Evolutionary conservation across 139 green algal genomes (phyloP).

Genomic region (Coelastrella sp.): DNA sequence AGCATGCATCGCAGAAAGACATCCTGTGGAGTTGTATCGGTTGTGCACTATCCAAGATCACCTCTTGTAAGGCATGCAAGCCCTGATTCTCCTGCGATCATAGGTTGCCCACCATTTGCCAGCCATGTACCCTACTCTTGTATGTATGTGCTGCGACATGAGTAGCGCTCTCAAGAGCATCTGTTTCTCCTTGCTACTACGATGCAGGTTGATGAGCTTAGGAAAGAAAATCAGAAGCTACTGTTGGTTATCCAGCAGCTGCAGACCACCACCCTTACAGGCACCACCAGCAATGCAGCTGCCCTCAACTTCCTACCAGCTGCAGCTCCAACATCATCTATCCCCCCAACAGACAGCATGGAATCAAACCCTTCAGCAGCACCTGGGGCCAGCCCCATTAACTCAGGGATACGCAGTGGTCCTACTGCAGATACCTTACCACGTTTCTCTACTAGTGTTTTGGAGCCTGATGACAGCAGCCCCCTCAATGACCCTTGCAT

Average conservation of each 20-base stretch:
- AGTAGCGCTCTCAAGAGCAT: no score
- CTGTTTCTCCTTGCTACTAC: background rate
- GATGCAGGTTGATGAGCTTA: constrained; percentile 20
- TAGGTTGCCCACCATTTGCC: no score
- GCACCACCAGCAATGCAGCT: background rate
- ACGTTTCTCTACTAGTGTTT: background rate
- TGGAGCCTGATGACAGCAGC: background rate
- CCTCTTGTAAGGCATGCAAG: no score
- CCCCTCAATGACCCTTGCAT: background rate
- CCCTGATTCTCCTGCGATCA: no score
- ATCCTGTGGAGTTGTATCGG: no score
- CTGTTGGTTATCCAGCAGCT: constrained; percentile 35
- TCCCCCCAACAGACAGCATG: background rate
- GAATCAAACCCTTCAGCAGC: background rate
- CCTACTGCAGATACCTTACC: background rate
- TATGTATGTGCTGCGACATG: no score
- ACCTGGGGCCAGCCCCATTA: background rate
- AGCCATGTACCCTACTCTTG: background rate
- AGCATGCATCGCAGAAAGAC: no score
- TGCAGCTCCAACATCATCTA: background rate
- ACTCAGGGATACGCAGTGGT: background rate
- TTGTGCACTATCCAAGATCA: no score
- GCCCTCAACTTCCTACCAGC: background rate
- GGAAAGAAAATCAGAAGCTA: constrained; percentile 33
- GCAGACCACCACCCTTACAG: background rate